Base-by-base conservation (phyloP, 345 rosid genomes). In the Syzygium aqueum region DNA sequence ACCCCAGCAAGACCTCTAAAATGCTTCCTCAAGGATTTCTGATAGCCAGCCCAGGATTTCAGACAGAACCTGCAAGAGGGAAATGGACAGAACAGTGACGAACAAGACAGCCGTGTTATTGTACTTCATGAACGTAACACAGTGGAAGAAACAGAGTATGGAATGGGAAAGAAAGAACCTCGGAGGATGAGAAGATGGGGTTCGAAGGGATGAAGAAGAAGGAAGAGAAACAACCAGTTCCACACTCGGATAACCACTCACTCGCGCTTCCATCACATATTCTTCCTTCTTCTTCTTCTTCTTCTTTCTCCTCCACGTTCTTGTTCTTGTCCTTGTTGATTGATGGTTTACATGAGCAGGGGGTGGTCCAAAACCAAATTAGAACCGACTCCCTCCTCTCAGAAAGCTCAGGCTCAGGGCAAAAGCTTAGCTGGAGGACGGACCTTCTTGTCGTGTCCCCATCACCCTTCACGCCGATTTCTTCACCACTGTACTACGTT, bases 1-100 rank as follows among this genome's bases (percentile, higher is more conserved):
- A 89, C 90, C 90, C 87, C 82, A 77, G 87, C 87, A 61, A 90
- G 87, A 84, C 83, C 84, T 14, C 27, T 80, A 43, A 85, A 52
- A 63, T 77, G 86, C 88, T 86, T 86, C 84, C 63, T 77, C 21
- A 90, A 50, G 49, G 91, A 61, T 16, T 8, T 67, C 84, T 77
- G 61, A 43, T 77, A 80, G 59, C 51, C 53, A 27, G 86, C 53
- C 88, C 85, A 43, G 57, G 86, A 87, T 37, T 86, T 87, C 83
- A 86, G 84, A 52, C 43, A 53, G 84, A 86, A 85, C 85, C 84
- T 84, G 84, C 19, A 6, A 25, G 40, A 51, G 59, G n/a, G 50
- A 52, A 11, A 51, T 51, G n/a, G 86, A 22, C 56, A 51, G 25
- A 67, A 67, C 49, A 85, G 84, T 33, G 40, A n/a, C 51, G 22